Percentiles rank a stretch among this genome's conserved stretches.
Conservation (phyloP, 2,329 filamentous ascomycete genomes). For the Aspergillus carbonarius region DNA sequence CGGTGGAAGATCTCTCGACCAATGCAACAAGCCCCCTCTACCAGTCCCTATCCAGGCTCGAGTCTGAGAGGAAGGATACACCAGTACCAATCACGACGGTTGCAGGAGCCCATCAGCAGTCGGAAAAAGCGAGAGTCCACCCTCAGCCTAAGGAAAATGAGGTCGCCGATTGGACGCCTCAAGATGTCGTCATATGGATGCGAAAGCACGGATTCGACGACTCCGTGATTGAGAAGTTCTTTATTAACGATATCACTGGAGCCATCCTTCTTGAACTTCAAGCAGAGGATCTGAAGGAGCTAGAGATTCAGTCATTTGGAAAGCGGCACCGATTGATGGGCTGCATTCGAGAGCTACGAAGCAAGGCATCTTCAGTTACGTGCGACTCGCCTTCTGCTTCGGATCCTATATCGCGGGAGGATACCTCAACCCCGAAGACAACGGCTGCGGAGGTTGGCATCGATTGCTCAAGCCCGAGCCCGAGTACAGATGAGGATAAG, state of each 20-base stretch:
- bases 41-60: conserved; percentile 12
- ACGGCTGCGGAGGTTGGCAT: conserved; percentile 13
- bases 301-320: conserved; percentile 63
- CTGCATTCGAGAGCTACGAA: conserved; percentile 55
- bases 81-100: conserved; percentile 19
- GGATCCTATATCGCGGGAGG: conserved; percentile 8
- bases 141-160: conserved; percentile 14
- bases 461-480: conserved; percentile 16
- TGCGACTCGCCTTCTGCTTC: conserved; percentile 9
- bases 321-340: conserved; percentile 64
- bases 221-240: conserved; percentile 75
- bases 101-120: background rate
- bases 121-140: background rate
- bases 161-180: conserved; percentile 29
- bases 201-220: conserved; percentile 30
- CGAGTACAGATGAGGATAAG: conserved; percentile 7
- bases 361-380: conserved; percentile 15
- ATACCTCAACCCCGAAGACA: conserved; percentile 16
- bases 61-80: conserved; percentile 19
- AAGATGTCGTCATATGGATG: conserved; percentile 11
- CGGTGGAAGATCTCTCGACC: conserved; percentile 16
- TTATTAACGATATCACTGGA: conserved; percentile 89
- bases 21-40: conserved; percentile 14
- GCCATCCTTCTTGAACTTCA: conserved; percentile 83
- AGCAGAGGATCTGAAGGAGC: conserved; percentile 72